A percentile compares a stretch with the other conserved stretches of the same genome.
These are phyloP conservation scores for Lentinus brumalis DNA, from an alignment of 768 basidiomycete genomes.

Conservation along the genomic window DNA sequence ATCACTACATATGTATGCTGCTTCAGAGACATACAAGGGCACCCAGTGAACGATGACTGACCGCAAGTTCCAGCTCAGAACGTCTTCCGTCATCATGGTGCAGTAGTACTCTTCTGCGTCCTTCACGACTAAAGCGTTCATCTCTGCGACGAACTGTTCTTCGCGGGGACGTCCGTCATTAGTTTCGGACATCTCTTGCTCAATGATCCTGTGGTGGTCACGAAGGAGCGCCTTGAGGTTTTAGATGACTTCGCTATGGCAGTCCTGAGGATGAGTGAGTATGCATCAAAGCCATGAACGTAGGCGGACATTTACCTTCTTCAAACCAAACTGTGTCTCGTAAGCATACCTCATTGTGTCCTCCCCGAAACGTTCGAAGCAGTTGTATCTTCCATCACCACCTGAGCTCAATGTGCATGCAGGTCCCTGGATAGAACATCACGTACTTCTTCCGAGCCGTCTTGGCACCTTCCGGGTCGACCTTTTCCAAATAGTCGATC, in stretches of 20 bases:
- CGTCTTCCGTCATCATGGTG: slow-evolving; percentile 29
- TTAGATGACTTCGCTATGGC: slow-evolving; percentile 30
- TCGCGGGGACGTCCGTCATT: slow-evolving; percentile 22
- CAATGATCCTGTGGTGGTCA: slow-evolving; percentile 25
- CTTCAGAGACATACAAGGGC: too few relatives aligned
- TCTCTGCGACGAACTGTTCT: slow-evolving; percentile 32
- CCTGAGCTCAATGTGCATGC: neutral
- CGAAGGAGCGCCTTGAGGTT: slow-evolving; percentile 24
- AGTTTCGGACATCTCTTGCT: slow-evolving; percentile 16
- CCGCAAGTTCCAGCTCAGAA: slow-evolving; percentile 32
- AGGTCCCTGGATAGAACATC: neutral
- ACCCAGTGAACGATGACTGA: slow-evolving; percentile 2
- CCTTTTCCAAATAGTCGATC: slow-evolving; percentile 28
- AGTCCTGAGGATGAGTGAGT: slow-evolving; percentile 17
- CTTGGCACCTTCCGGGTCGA: slow-evolving; percentile 30
- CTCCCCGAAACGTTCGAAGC: slow-evolving; percentile 30
- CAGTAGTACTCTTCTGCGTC: slow-evolving; percentile 35
- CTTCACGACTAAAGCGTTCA: slow-evolving; percentile 32
- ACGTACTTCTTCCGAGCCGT: slow-evolving; percentile 29
- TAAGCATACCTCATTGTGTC: slow-evolving; percentile 26
- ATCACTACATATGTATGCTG: slow-evolving; percentile 15
- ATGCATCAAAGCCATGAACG: neutral
- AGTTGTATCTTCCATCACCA: slow-evolving; percentile 23
- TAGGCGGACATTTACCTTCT: slow-evolving; percentile 18
- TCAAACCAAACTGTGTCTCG: slow-evolving; percentile 26